A percentile compares a stretch with the other conserved stretches of the same genome.
Conservation (phyloP, 345 rosid species). For the Angophora floribunda region DNA sequence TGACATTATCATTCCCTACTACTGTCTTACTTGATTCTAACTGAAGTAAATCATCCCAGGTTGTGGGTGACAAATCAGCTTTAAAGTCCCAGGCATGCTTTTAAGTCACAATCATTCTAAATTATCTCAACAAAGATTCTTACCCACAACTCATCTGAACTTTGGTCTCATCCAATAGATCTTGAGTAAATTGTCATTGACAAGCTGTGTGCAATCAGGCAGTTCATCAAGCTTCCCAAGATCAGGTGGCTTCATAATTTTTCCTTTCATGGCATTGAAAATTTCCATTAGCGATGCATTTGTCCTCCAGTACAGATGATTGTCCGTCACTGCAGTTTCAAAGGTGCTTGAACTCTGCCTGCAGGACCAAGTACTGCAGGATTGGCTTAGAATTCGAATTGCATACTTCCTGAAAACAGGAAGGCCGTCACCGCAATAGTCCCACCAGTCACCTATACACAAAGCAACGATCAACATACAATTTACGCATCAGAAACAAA, state of each 20-base stretch:
- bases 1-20: no score
- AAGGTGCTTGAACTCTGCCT: neutral
- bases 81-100: no score
- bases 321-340: neutral
- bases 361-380: neutral
- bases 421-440: neutral
- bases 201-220: neutral
- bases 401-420: neutral
- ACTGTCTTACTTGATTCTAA: no score
- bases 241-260: neutral
- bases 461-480: no score
- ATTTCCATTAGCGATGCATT: neutral
- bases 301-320: neutral
- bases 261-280: neutral
- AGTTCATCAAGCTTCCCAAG: neutral
- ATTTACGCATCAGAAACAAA: rapidly evolving
- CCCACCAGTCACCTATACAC: conserved; percentile 2
- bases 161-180: neutral
- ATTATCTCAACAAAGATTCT: neutral
- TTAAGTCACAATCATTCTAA: neutral
- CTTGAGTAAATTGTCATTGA: neutral
- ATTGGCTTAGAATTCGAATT: conserved; percentile 2
- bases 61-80: no score
- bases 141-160: neutral
- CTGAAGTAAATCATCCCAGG: no score